A percentile compares a stretch with the other conserved stretches of the same genome.
Conservation (phyloP, 257 asterid species). For the Solanum chilense region DNA sequence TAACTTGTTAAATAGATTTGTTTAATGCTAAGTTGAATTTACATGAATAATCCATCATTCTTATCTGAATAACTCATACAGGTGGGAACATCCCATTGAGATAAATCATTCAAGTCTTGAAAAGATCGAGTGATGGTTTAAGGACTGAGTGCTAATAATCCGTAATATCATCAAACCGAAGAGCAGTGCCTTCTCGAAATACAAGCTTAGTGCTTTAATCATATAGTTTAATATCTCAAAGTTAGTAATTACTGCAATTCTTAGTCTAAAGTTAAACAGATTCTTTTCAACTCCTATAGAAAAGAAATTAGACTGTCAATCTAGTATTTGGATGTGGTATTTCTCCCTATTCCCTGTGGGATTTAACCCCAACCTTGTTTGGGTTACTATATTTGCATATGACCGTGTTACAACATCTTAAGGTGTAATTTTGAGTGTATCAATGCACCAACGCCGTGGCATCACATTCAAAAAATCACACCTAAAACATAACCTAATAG, state of each 20-base stretch:
- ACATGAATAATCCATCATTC: not conserved
- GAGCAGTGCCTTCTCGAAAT: not conserved
- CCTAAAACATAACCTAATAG: not conserved
- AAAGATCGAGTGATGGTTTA: not conserved
- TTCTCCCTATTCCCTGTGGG: not conserved
- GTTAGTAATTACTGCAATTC: not conserved
- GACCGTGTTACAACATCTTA: not conserved
- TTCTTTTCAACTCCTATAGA: not conserved
- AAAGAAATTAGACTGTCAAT: not conserved
- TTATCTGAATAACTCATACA: not conserved
- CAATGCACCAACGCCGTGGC: not conserved
- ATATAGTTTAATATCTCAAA: not conserved
- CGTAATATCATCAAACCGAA: not conserved
- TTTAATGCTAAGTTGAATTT: not conserved
- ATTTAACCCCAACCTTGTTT: not conserved
- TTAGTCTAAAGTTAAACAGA: not conserved
- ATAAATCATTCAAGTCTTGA: not conserved
- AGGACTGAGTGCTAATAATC: not conserved
- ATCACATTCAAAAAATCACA: not conserved
- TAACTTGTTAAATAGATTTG: not conserved
- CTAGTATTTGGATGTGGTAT: not conserved
- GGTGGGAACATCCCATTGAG: not conserved
- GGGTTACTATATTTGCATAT: not conserved
- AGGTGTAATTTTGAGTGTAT: not conserved
- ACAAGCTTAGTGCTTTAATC: not conserved